Percentiles rank a stretch among this genome's conserved stretches.
Evolutionary conservation across 306 rosid species (phyloP).

Genomic region (Nissolia schottii): DNA sequence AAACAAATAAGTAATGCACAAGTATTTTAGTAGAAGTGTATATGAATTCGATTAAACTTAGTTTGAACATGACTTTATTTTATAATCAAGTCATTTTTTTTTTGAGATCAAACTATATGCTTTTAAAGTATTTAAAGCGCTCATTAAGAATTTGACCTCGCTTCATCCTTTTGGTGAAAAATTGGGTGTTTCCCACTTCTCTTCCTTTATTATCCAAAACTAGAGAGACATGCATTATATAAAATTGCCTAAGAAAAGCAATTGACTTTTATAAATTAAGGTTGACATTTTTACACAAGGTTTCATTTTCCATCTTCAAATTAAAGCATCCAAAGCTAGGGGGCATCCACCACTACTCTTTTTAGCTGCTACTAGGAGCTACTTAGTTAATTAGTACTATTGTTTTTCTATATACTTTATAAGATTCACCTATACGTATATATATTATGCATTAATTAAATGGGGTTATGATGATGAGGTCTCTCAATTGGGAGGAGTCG

Average conservation of each 20-base stretch:
- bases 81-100: too few species aligned
- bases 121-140: too few species aligned
- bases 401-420: background rate
- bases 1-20: too few species aligned
- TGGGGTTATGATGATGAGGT: slow-evolving; percentile 37
- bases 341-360: background rate
- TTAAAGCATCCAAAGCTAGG: background rate
- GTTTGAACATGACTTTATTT: too few species aligned
- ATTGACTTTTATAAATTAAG: background rate
- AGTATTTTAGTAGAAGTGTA: too few species aligned
- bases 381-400: background rate
- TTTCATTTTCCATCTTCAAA: background rate
- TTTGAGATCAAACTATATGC: too few species aligned
- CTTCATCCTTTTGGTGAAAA: slow-evolving; percentile 43
- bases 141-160: background rate
- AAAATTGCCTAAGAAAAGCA: background rate
- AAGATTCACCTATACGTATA: background rate
- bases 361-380: background rate
- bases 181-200: slow-evolving; percentile 59
- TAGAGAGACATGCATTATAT: background rate
- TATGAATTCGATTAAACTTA: too few species aligned
- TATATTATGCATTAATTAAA: slow-evolving; percentile 8
- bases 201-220: slow-evolving; percentile 53
- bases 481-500: slow-evolving; percentile 46
- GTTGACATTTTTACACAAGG: background rate